phyloP scores from a whole-genome alignment of 805 yeast genomes.

The Ogataea parapolymorpha region DNA sequence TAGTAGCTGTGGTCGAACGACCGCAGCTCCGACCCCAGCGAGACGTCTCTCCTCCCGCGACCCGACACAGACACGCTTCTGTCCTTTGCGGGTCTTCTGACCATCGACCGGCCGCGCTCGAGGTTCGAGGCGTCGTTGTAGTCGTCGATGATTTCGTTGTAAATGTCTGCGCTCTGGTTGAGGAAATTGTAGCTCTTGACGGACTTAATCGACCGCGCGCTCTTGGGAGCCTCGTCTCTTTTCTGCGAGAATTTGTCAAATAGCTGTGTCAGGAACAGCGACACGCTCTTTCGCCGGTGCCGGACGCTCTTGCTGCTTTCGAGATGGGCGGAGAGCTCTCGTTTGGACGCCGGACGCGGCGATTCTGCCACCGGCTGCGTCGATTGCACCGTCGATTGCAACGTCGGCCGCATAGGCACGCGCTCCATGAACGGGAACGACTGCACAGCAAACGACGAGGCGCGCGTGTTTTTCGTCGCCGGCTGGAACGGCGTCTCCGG shows the following conservation, averaged over 20 bases:
- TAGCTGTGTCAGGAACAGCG: conserved; percentile 9
- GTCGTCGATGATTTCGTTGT: conserved; percentile 20
- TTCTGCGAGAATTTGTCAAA: conserved; percentile 10
- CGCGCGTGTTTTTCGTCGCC: neutral
- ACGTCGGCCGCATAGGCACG: neutral
- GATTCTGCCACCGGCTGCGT: neutral
- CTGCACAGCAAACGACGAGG: neutral
- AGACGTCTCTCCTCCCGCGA: conserved; percentile 5
- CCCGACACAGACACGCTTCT: conserved; percentile 13
- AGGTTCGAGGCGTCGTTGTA: conserved; percentile 12
- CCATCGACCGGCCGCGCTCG: conserved; percentile 14
- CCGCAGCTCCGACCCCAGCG: conserved; percentile 7
- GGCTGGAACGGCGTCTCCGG: neutral
- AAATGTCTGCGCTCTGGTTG: conserved; percentile 16
- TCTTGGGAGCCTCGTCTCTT: conserved; percentile 6
- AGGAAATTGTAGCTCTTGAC: conserved; percentile 4
- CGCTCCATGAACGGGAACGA: conserved; percentile 1
- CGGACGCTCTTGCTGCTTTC: conserved; percentile 1
- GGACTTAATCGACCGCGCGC: conserved; percentile 7
- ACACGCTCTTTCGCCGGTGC: conserved; percentile 6
- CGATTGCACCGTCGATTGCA: neutral
- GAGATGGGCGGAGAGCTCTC: neutral
- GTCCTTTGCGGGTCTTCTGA: conserved; percentile 9
- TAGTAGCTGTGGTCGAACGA: conserved; percentile 2
- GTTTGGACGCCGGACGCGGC: neutral